Conservation (phyloP, 2,329 filamentous ascomycete genomes). For the Xylaria sp. region DNA sequence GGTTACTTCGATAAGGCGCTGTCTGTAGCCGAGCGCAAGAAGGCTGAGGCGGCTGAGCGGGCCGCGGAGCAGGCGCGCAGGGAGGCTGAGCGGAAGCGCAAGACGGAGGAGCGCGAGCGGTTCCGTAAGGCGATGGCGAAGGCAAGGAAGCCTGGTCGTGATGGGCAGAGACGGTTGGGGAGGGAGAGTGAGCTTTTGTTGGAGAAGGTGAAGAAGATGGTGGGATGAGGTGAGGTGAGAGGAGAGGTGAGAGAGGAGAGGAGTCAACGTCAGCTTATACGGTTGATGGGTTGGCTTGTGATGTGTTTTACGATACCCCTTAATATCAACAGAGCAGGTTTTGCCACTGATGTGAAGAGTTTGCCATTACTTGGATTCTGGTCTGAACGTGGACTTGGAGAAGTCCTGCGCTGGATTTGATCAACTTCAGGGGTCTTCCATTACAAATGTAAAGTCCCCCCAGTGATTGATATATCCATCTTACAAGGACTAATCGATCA, state of each 20-base stretch:
- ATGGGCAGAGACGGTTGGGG: constrained; percentile 74
- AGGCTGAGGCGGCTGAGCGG: constrained; percentile 24
- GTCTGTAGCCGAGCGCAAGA: constrained; percentile 40
- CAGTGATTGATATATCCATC: constrained; percentile 3
- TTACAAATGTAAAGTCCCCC: neutral
- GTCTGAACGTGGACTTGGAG: neutral
- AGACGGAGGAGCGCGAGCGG: constrained; percentile 58
- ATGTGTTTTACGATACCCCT: constrained; percentile 10
- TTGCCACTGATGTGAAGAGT: neutral
- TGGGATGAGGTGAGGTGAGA: constrained; percentile 38
- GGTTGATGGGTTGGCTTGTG: neutral
- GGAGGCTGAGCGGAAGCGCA: constrained; percentile 60
- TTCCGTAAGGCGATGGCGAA: constrained; percentile 66
- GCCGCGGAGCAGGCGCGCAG: constrained; percentile 40
- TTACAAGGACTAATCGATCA: constrained; percentile 3
- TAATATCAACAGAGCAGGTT: neutral
- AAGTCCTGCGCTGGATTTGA: neutral
- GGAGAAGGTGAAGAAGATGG: constrained; percentile 70
- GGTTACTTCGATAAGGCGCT: constrained; percentile 63
- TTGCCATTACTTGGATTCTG: neutral
- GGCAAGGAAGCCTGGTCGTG: constrained; percentile 62
- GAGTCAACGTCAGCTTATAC: neutral
- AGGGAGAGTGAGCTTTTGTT: constrained; percentile 73
- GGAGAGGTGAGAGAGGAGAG: neutral
- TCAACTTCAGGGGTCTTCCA: neutral